Evolutionary conservation across 1,284 basidiomycete genomes (phyloP).

Genomic region (Cryptococcus sp.): DNA sequence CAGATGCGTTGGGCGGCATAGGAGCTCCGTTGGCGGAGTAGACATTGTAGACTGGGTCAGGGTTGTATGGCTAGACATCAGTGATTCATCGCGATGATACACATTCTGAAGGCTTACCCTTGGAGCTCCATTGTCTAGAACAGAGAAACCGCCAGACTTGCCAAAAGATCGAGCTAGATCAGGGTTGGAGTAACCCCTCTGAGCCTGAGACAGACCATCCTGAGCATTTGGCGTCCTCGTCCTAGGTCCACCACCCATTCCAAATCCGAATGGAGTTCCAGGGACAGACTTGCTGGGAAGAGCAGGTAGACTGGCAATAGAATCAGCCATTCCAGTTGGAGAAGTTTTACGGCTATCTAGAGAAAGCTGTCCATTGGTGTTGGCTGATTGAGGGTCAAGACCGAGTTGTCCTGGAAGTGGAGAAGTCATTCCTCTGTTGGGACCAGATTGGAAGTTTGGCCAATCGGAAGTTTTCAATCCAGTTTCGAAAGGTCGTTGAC

Average conservation of each 20-base stretch:
- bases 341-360: conserved; percentile 60
- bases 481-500: conserved; percentile 56
- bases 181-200: conserved; percentile 49
- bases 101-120: conserved; percentile 11
- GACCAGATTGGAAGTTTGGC: conserved; percentile 72
- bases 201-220: conserved; percentile 37
- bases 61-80: conserved; percentile 36
- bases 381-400: conserved; percentile 39
- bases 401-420: conserved; percentile 57
- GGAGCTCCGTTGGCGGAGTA: conserved; percentile 12
- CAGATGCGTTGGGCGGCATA: conserved; percentile 50
- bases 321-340: conserved; percentile 44
- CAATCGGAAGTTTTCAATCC: conserved; percentile 77
- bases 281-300: conserved; percentile 48
- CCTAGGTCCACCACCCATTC: conserved; percentile 6
- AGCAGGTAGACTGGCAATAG: conserved; percentile 45
- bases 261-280: conserved; percentile 43
- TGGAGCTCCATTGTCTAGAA: conserved; percentile 14
- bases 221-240: conserved; percentile 6
- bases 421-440: conserved; percentile 48
- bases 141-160: conserved; percentile 58
- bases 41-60: conserved; percentile 41
- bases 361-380: conserved; percentile 54
- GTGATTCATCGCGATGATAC: neutral
- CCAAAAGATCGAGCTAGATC: conserved; percentile 55